Conservation (phyloP, 768 basidiomycete species). For the Tephrocybe sp. region DNA sequence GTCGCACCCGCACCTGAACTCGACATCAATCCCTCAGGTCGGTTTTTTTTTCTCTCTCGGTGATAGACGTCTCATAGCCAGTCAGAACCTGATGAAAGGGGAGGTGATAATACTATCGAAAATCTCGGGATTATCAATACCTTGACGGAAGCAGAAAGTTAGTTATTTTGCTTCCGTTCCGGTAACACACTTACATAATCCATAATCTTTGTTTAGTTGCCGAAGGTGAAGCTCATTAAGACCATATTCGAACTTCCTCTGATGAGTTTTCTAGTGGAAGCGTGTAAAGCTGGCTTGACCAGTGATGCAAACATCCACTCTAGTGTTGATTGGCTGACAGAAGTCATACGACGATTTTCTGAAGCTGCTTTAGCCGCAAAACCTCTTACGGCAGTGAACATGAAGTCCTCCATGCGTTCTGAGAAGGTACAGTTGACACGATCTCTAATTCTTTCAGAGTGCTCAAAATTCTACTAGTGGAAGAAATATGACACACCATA, state of each 20-base stretch:
- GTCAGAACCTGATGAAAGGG: conserved; percentile 64
- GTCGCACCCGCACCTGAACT: conserved; percentile 49
- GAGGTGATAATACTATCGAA: conserved; percentile 72
- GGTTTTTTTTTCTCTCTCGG: neutral
- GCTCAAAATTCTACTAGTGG: conserved; percentile 50
- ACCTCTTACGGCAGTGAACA: conserved; percentile 61
- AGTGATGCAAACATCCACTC: conserved; percentile 49
- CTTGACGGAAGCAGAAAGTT: conserved; percentile 69
- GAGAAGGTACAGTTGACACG: conserved; percentile 56
- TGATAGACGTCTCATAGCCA: conserved; percentile 13
- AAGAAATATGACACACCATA: conserved; percentile 65
- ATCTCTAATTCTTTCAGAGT: neutral
- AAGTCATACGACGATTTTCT: conserved; percentile 71
- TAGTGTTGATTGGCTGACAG: conserved; percentile 82
- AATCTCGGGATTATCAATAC: conserved; percentile 64
- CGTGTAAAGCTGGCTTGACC: conserved; percentile 57
- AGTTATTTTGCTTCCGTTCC: conserved; percentile 27
- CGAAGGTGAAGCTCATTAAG: conserved; percentile 46
- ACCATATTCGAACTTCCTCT: neutral
- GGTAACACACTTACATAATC: conserved; percentile 21
- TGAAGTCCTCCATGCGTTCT: conserved; percentile 53
- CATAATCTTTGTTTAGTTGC: conserved; percentile 38
- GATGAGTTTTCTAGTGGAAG: conserved; percentile 53
- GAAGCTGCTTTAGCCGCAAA: conserved; percentile 60
- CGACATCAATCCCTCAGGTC: conserved; percentile 41